A percentile compares a stretch with the other conserved stretches of the same genome.
phyloP scores from a whole-genome alignment of 1,284 basidiomycete genomes.

The Melampsora americana region DNA sequence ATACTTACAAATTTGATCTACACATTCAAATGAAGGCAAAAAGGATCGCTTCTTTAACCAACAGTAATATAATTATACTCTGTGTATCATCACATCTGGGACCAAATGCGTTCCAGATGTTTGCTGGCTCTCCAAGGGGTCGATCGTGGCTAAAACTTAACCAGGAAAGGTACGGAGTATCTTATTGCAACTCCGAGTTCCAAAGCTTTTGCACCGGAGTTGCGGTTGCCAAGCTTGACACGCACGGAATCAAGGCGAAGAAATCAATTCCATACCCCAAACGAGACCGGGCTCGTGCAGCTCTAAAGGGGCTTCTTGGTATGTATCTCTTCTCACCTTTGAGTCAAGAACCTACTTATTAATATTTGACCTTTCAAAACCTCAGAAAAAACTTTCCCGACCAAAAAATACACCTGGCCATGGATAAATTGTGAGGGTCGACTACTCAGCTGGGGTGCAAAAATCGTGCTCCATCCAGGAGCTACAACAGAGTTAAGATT shows the following conservation, averaged over 20 bases:
- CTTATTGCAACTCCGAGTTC: background rate
- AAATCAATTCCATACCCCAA: background rate
- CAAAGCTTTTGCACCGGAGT: background rate
- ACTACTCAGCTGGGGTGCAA: background rate
- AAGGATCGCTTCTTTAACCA: background rate
- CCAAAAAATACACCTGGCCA: constrained; percentile 1
- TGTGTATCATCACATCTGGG: constrained; percentile 4
- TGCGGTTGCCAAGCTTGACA: background rate
- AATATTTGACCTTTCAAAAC: background rate
- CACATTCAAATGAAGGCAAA: background rate
- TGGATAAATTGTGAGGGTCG: background rate
- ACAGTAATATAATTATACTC: background rate
- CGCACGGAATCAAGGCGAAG: background rate
- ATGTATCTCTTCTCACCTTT: background rate
- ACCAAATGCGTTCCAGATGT: constrained; percentile 1
- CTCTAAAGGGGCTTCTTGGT: background rate
- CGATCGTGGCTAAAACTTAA: background rate
- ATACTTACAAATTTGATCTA: background rate
- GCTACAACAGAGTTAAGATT: background rate
- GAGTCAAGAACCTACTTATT: background rate
- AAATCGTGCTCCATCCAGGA: background rate
- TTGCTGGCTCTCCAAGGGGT: background rate
- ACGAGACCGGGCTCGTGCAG: background rate
- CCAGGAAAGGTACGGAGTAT: background rate
- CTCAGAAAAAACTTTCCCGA: background rate